Base-by-base conservation (phyloP, 2,329 filamentous ascomycete species). In the Hypoxylon sp. region DNA sequence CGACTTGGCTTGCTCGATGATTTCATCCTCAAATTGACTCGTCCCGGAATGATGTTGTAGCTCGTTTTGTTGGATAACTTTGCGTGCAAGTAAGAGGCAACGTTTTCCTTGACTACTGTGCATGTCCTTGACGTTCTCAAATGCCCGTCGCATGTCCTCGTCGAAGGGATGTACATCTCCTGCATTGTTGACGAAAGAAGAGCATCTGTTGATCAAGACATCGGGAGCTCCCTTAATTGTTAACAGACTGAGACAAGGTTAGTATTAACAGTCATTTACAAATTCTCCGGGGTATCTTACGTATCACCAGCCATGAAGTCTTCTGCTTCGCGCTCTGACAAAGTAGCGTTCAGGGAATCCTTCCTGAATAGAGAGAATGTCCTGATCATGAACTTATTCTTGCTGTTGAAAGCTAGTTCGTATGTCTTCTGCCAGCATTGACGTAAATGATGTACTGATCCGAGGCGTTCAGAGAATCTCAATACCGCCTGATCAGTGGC, bases 221-320 rank as follows among this genome's bases (percentile, higher is more conserved):
- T 94, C 92, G 0, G 92, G 91, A 0, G 92, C 92, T 0, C 92
- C 92, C 77, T 95, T 94, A 76, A 94, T 92, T n/a, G 90, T 92
- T 47, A 94, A 80, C 0, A 91, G 80, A 0, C 83, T 86, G 47
- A 73, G 75, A 5, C 72, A 66, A 66, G 60, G 87, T 81, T 35
- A 89, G 80, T 71, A 89, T 24, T 85, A 11, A 82, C 5, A 19
- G 33, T 26, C 5, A 14, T 24, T 39, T 11, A 79, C 8, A 22
- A 22, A 69, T 26, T n/a, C 2, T 42, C 47, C 39, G 6, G n/a
- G 19, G 6, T 14, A 22, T 74, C 79, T 74, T 71, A 81, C 79
- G 81, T 74, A 50, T 84, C 82, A 6, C 74, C 74, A 0, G 77
- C 74, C 19, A 75, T 69, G 71, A 84, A 84, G 1, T 71, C 61